Percentiles rank a stretch among this genome's conserved stretches.
phyloP scores from a whole-genome alignment of 2,329 filamentous ascomycete species.

The Fusarium chuoi region DNA sequence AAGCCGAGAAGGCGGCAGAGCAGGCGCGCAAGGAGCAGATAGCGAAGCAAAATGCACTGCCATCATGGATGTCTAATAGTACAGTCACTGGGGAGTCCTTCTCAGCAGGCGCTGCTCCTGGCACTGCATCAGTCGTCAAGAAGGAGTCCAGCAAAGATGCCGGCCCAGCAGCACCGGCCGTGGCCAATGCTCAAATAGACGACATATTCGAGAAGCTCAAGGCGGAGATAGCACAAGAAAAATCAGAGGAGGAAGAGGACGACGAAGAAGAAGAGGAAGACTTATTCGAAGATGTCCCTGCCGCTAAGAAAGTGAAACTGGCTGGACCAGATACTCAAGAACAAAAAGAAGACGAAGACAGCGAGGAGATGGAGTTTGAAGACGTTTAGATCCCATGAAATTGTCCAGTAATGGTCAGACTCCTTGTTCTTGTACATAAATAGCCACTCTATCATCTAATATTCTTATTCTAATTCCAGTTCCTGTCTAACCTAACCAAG shows the following conservation, averaged over 20 bases:
- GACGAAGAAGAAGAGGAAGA: constrained; percentile 54
- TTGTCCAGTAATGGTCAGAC: not conserved
- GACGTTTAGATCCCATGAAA: constrained; percentile 55
- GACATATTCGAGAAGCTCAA: constrained; percentile 75
- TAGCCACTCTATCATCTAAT: constrained; percentile 14
- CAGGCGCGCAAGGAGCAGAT: constrained; percentile 72
- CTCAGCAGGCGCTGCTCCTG: constrained; percentile 46
- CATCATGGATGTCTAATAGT: constrained; percentile 76
- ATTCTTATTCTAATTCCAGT: constrained; percentile 36
- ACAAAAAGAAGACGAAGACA: constrained; percentile 56
- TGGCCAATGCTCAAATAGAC: constrained; percentile 68
- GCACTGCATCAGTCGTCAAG: constrained; percentile 41
- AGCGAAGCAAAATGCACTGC: constrained; percentile 75
- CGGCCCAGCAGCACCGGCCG: constrained; percentile 53
- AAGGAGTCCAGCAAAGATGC: constrained; percentile 60
- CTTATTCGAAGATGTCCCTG: constrained; percentile 61
- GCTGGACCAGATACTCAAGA: constrained; percentile 49
- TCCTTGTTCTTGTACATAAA: not conserved
- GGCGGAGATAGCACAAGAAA: constrained; percentile 61
- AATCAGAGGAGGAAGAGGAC: constrained; percentile 54
- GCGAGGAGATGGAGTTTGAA: constrained; percentile 67
- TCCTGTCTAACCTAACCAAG: constrained; percentile 11
- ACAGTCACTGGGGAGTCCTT: constrained; percentile 75
- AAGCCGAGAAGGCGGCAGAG: constrained; percentile 74
- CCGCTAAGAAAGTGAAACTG: constrained; percentile 70